A percentile compares a stretch with the other conserved stretches of the same genome.
Evolutionary conservation across 73 alveolate species (phyloP).

Genomic region (Paramecium tetraurelia): DNA sequence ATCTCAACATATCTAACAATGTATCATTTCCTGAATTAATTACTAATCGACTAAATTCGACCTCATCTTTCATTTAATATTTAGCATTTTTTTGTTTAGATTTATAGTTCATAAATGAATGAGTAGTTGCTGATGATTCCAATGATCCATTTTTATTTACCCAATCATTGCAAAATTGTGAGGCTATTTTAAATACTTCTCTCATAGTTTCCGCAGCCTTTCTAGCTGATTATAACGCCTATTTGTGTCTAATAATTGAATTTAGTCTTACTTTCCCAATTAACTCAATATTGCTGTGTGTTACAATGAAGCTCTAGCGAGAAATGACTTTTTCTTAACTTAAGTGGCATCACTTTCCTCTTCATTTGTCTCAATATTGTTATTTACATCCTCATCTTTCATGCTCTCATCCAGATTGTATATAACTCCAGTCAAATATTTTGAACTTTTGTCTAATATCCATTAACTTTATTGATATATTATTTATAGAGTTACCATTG

Average conservation of each 20-base stretch:
- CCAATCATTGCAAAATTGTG: slow-evolving; percentile 16
- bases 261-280: not conserved
- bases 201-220: slow-evolving; percentile 31
- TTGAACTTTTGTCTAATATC: slow-evolving; percentile 57
- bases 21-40: not conserved
- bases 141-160: not conserved
- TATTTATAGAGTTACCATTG: not conserved
- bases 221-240: not conserved
- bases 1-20: slow-evolving; percentile 14
- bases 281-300: not conserved
- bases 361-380: not conserved
- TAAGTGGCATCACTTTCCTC: not conserved
- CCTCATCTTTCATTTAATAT: slow-evolving; percentile 50
- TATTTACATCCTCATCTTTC: slow-evolving; percentile 53
- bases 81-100: not conserved
- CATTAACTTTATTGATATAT: not conserved
- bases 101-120: not conserved
- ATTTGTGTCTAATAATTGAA: not conserved
- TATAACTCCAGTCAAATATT: slow-evolving; percentile 55
- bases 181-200: not conserved
- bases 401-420: slow-evolving; percentile 47
- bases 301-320: not conserved
- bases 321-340: not conserved
- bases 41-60: slow-evolving; percentile 38
- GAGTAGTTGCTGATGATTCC: not conserved